These are phyloP conservation scores for Gracilariopsis chorda DNA, from an alignment of 23 red algal species.

Conservation along the genomic window DNA sequence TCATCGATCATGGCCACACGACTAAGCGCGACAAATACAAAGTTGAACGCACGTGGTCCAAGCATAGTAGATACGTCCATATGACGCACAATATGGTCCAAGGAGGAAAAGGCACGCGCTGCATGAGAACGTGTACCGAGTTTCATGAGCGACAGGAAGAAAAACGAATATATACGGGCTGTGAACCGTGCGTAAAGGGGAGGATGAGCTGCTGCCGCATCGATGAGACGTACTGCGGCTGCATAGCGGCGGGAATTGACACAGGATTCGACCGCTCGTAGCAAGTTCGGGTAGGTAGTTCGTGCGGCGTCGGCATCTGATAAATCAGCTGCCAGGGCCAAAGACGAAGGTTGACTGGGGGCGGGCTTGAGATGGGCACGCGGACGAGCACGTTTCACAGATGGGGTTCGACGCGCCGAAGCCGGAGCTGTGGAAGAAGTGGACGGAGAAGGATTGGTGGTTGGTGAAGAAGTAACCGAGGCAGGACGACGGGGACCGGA, in stretches of 20 bases:
- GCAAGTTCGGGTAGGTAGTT: background rate
- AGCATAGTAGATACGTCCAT: background rate
- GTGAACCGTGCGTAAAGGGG: background rate
- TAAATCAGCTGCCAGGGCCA: too few species aligned
- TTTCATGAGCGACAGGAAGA: slow-evolving; percentile 38
- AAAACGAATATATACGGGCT: slow-evolving; percentile 14
- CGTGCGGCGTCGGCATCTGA: too few species aligned
- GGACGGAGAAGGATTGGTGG: background rate
- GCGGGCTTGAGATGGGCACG: too few species aligned
- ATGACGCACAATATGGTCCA: background rate
- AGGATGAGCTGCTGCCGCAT: background rate
- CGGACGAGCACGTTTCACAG: background rate
- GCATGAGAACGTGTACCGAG: background rate
- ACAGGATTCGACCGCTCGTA: background rate
- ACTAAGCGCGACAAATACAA: slow-evolving; percentile 35
- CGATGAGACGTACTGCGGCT: background rate
- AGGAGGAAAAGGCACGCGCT: background rate
- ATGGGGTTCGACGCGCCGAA: background rate
- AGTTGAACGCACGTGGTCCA: slow-evolving; percentile 35
- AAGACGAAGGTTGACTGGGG: too few species aligned
- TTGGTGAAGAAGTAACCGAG: background rate
- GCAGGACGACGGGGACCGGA: background rate
- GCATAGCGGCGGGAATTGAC: background rate
- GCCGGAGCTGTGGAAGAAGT: background rate
- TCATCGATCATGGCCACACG: slow-evolving; percentile 25